Percentiles rank a stretch among this genome's conserved stretches.
phyloP scores from a whole-genome alignment of 2,329 filamentous ascomycete species.

The Ilyonectria destructans region DNA sequence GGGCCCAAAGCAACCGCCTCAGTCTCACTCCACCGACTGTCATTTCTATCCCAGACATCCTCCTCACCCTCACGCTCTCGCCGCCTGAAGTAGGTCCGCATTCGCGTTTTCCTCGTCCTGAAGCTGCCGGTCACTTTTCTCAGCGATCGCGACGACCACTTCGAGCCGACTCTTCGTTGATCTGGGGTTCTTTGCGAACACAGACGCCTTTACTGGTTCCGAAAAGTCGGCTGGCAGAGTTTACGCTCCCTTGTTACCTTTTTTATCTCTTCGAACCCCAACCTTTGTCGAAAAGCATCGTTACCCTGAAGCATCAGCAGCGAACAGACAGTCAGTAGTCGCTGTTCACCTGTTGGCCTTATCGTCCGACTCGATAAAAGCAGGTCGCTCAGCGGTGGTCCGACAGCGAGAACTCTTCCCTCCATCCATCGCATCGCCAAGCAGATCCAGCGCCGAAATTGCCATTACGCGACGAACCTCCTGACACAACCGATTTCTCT shows the following conservation, averaged over 20 bases:
- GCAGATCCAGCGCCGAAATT: not conserved
- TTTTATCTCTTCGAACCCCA: conserved; percentile 16
- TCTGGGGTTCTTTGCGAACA: conserved; percentile 54
- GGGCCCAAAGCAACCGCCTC: conserved; percentile 35
- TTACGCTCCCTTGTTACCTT: conserved; percentile 28
- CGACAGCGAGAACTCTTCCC: conserved; percentile 8
- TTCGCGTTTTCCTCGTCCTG: conserved; percentile 46
- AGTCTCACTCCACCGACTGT: conserved; percentile 37
- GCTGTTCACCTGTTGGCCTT: not conserved
- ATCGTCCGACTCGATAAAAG: not conserved
- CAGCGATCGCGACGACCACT: conserved; percentile 50
- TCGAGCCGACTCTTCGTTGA: conserved; percentile 57
- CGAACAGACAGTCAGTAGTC: conserved; percentile 9
- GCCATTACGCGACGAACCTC: not conserved
- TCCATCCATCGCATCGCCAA: not conserved
- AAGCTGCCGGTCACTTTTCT: conserved; percentile 36
- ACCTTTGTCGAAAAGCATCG: conserved; percentile 6
- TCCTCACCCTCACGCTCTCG: conserved; percentile 51
- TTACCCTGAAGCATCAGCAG: conserved; percentile 2
- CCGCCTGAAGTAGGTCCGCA: conserved; percentile 55
- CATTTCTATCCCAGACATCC: conserved; percentile 46
- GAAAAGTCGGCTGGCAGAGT: conserved; percentile 58
- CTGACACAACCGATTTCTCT: not conserved
- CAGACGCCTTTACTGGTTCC: conserved; percentile 78
- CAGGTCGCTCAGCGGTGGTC: conserved; percentile 16